Evolutionary conservation across 768 basidiomycete species (phyloP), one percentile per base, ranked within the genome.

Genomic region (Termitomyces heimii): DNA sequence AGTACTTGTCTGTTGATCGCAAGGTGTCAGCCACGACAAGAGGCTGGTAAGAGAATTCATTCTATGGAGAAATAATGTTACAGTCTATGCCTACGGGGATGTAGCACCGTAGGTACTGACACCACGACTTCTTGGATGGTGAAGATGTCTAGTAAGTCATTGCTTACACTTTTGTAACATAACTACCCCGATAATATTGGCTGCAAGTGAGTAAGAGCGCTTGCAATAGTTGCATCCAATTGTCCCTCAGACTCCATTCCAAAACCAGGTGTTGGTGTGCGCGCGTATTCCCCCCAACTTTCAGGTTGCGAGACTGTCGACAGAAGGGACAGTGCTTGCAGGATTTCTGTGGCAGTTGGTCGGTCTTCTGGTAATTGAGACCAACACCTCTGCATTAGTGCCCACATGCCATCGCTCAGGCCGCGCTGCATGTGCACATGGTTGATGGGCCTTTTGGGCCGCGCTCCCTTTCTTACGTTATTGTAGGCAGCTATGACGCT

Each of bases 321-420:
- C 1, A 18, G 16, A n/a, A 20, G 4, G 3, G 39, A 42, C 3
- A 56, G 49, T 3, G 6, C 26, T 2, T 32, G 39, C 22, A 50
- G 20, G 4, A 56, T 44, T 24, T 50, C 31, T 32, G 22, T 13
- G 9, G 32, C 55, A 43, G 22, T 56, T 42, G 55, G 55, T 24
- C 55, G 49, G 12, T 35, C 1, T 51, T 26, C 31, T 12, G 55
- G 31, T 3, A 9, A 31, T 0, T 39, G 14, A 42, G 39, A 43
- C 55, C 55, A 56, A 32, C 55, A 56, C 18, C 9, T 44, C 32
- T 43, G 29, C 42, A 56, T 50, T 24, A 56, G 44, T 32, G n/a
- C 48, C 55, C 55, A 56, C 39, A 56, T 51, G 4, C 3, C 5
- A 42, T 56, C 48, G 1, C 32, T 56, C 42, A 56, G 14, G 13